Base-by-base conservation (phyloP, 148 eudicot genomes). In the Vaccinium vitisidaea region DNA sequence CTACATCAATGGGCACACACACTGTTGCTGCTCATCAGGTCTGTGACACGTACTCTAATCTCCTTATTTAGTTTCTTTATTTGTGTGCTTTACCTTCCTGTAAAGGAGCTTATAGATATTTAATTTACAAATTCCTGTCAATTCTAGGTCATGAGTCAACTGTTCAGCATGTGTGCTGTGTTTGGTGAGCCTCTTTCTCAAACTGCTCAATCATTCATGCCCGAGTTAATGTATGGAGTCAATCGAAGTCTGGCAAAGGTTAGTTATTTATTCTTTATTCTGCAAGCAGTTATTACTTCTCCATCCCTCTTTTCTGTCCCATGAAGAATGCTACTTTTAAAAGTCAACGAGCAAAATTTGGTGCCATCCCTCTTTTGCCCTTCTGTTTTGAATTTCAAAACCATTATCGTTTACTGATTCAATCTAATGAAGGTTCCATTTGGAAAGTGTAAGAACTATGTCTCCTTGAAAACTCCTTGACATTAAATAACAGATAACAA, bases 151-250 rank as follows among this genome's bases (percentile, higher is more conserved):
- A 87, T 97, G 93, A 82, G 91, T 59, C 98, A 95, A 86, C 75
- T 93, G 58, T 97, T 88, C 90, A 74, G 91, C 88, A 90, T 97
- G 92, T 95, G 94, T 83, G 79, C 94, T 18, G 98, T 97, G 55
- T 94, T 92, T 92, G 98, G 98, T 18, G 98, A 97, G 88, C 99
- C 99, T 80, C 96, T 97, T 56, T 95, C 98, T 87, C 98, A 97
- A 89, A 97, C 99, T 53, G 94, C 99, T 21, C 99, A 97, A 63
- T 97, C 99, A 49, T 97, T 95, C 85, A 95, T 97, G 99, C 99
- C 99, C 13, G 98, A 95, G 91, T 88, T 97, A 85, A 81, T 97
- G 58, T 92, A 94, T 80, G 99, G 98, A 85, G 93, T 85, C 43
- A 90, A 94, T 79, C 92, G 94, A 87, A 97, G 90, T 87, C 87